phyloP scores from a whole-genome alignment of 164 flowering plant genomes.

The Buxus sempervirens region DNA sequence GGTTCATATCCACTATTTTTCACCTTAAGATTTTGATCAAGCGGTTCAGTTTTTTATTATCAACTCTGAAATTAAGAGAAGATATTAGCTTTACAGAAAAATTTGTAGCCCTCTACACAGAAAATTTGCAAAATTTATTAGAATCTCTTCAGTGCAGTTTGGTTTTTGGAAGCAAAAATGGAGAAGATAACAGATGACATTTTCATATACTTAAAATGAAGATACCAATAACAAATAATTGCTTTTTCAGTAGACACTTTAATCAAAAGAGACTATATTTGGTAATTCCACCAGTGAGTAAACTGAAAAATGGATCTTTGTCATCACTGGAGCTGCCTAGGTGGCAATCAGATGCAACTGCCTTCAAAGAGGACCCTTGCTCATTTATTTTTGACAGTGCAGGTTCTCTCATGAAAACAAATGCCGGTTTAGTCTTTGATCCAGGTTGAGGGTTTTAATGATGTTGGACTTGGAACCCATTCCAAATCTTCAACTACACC shows the following conservation, averaged over 20 bases:
- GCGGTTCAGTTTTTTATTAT: no score
- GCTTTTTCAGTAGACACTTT: neutral
- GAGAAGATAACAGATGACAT: no score
- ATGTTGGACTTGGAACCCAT: slow-evolving; percentile 9
- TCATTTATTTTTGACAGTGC: slow-evolving; percentile 17
- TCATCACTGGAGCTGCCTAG: slow-evolving; percentile 7
- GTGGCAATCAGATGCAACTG: neutral
- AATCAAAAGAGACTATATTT: slow-evolving; percentile 42
- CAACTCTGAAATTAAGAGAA: no score
- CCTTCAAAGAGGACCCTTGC: neutral
- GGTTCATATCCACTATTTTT: no score
- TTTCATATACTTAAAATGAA: no score
- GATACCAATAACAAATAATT: no score
- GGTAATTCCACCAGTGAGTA: slow-evolving; percentile 41
- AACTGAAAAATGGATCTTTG: slow-evolving; percentile 39
- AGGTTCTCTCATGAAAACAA: slow-evolving; percentile 40
- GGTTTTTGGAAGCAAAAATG: no score
- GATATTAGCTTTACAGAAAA: no score
- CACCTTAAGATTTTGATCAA: no score
- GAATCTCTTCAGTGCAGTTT: no score
- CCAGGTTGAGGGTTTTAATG: slow-evolving; percentile 18
- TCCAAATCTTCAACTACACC: slow-evolving; percentile 7
- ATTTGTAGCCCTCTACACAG: no score
- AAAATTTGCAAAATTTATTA: no score
- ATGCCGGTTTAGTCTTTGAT: slow-evolving; percentile 41